Evolutionary conservation across 2,329 filamentous ascomycete genomes (phyloP), one percentile per base, ranked within the genome.

Genomic region (Exophiala viscosa): DNA sequence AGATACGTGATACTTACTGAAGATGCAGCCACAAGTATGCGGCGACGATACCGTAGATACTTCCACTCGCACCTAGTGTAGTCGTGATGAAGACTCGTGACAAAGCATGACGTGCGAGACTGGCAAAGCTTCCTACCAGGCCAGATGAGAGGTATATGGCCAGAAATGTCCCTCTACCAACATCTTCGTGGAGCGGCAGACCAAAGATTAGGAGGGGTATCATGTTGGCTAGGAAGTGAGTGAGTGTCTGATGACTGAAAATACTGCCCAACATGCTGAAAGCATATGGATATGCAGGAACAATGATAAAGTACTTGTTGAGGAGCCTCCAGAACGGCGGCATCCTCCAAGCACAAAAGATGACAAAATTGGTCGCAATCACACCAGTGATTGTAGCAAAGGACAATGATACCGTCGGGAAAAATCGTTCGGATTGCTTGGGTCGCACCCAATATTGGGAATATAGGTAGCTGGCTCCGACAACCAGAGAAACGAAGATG

Each of bases 201-300:
- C 80, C 82, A 50, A 83, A 73, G 50, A 82, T 69, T 67, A 73
- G 77, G 28, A 85, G 64, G 23, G 75, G 69, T 45, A 76, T 61
- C 71, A 82, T 78, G 62, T 85, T 85, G 10, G 66, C 65, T 15
- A 71, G 65, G 3, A 82, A 62, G 65, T 85, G 82, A 41, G 65
- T 65, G 48, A 77, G 64, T 6, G 72, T 69, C 44, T 83, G 75
- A 65, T 85, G 82, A 50, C 76, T 79, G 67, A 84, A 83, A 9
- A 75, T 67, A 61, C 76, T 79, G 14, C 78, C 76, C 4, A 85
- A 57, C 48, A 80, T 67, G 54, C 77, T 76, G 6, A 76, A 52
- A 7, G 79, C 72, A 52, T 74, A 73, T 1, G 82, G 82, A 54
- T 77, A 79, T 14, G 74, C 71, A 3, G 78, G 74, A 3, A 76